These are phyloP conservation scores for Phytopythium kandeliae DNA, from an alignment of 352 stramenopile genomes.

Conservation along the genomic window DNA sequence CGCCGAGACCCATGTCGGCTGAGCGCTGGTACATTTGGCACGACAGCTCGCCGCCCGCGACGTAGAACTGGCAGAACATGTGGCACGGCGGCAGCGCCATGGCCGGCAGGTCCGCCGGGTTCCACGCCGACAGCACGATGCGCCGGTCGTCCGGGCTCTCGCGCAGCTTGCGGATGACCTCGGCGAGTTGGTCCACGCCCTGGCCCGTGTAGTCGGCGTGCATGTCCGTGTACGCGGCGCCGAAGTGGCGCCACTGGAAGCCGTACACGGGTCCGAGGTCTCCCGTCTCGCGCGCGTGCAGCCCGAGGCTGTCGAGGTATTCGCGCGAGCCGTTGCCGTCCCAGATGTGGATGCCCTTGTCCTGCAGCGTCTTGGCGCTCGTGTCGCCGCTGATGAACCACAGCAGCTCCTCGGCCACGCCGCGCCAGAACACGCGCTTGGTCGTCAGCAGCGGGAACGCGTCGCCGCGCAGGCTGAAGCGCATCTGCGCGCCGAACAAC, in stretches of 20 bases:
- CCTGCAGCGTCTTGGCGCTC: conserved; percentile 93
- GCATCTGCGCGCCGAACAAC: conserved; percentile 98
- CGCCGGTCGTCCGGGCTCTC: conserved; percentile 96
- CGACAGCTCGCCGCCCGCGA: conserved; percentile 74
- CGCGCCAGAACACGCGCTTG: conserved; percentile 99
- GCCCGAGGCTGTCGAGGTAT: conserved; percentile 90
- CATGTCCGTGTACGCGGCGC: conserved; percentile 97
- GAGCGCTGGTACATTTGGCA: conserved; percentile 99
- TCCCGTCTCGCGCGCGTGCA: conserved; percentile 93
- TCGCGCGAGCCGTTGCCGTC: conserved; percentile 98
- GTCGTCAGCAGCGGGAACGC: conserved; percentile 98
- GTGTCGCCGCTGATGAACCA: conserved; percentile 99
- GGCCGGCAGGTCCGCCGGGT: conserved; percentile 93
- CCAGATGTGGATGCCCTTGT: conserved; percentile 99
- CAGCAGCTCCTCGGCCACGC: conserved; percentile 98
- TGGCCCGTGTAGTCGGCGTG: conserved; percentile 97
- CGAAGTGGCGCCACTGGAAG: conserved; percentile 99
- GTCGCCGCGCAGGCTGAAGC: conserved; percentile 93
- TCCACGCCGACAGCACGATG: conserved; percentile 99
- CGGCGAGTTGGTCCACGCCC: conserved; percentile 97
- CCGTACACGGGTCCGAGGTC: conserved; percentile 97
- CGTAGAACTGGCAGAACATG: conserved; percentile 98
- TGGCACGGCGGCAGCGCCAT: conserved; percentile 99
- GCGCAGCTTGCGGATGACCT: conserved; percentile 98
- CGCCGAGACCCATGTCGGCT: conserved; percentile 98